These are phyloP conservation scores for Alternaria sp. DNA, from an alignment of 2,329 filamentous ascomycete genomes.

Conservation along the genomic window DNA sequence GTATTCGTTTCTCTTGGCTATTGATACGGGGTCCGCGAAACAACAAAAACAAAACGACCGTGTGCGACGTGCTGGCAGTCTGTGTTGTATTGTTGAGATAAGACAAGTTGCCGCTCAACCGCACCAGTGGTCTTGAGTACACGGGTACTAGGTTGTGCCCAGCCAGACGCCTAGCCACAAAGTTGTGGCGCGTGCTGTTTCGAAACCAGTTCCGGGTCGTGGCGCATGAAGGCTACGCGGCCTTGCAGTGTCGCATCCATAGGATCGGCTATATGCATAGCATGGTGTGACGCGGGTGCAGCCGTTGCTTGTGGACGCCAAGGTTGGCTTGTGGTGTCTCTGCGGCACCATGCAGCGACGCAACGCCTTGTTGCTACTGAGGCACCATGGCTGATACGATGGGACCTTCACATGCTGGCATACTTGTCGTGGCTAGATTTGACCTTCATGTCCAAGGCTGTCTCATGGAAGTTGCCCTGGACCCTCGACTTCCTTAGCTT, in stretches of 20 bases:
- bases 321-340: conserved; percentile 6
- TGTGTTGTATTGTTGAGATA: not conserved
- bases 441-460: conserved; percentile 83
- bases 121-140: not conserved
- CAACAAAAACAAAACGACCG: not conserved
- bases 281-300: conserved; percentile 14
- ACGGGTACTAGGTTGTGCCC: not conserved
- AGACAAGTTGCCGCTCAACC: not conserved
- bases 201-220: conserved; percentile 11
- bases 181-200: conserved; percentile 18
- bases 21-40: not conserved
- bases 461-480: conserved; percentile 91
- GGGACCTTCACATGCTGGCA: conserved; percentile 32
- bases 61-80: not conserved
- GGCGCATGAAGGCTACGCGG: conserved; percentile 18
- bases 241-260: conserved; percentile 6
- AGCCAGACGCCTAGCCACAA: conserved; percentile 18
- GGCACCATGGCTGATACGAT: not conserved
- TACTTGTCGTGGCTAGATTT: conserved; percentile 75
- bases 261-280: conserved; percentile 7
- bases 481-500: conserved; percentile 81
- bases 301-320: conserved; percentile 12
- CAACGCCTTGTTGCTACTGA: not conserved
- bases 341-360: not conserved
- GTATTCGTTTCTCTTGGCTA: not conserved